Conservation (phyloP, 2,329 filamentous ascomycete species). For the Penicillium glabrum region DNA sequence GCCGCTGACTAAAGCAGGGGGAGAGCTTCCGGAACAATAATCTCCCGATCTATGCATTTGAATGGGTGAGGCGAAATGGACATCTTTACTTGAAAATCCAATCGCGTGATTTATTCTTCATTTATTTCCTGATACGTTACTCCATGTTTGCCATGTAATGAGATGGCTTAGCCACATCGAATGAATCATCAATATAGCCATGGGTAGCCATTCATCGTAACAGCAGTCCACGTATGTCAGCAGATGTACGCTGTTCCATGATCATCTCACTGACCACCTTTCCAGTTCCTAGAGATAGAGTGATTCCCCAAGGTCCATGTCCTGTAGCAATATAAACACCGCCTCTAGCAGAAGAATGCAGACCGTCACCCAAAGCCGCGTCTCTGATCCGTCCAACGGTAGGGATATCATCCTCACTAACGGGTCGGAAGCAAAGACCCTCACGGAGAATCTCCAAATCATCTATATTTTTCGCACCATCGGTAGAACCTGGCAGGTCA, state of each 20-base stretch:
- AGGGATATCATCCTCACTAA: conserved; percentile 63
- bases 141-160: neutral
- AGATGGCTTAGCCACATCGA: too few species aligned
- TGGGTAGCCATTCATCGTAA: conserved; percentile 16
- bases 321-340: conserved; percentile 71
- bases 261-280: conserved; percentile 70
- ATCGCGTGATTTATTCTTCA: neutral
- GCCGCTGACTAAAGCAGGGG: conserved; percentile 27
- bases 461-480: conserved; percentile 38
- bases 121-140: neutral
- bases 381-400: conserved; percentile 62
- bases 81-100: neutral
- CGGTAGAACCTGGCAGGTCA: conserved; percentile 8
- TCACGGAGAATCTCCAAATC: conserved; percentile 64
- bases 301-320: conserved; percentile 76
- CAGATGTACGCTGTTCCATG: conserved; percentile 57
- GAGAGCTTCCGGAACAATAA: conserved; percentile 16
- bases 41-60: conserved; percentile 5
- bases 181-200: too few species aligned
- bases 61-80: neutral
- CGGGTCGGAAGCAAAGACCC: conserved; percentile 71
- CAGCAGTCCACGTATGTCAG: conserved; percentile 54
- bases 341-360: conserved; percentile 39
- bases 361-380: conserved; percentile 55
- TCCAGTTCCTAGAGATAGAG: conserved; percentile 65